Base-by-base conservation (phyloP, 2,329 filamentous ascomycete species). In the Aspergillus pseudonomiae region DNA sequence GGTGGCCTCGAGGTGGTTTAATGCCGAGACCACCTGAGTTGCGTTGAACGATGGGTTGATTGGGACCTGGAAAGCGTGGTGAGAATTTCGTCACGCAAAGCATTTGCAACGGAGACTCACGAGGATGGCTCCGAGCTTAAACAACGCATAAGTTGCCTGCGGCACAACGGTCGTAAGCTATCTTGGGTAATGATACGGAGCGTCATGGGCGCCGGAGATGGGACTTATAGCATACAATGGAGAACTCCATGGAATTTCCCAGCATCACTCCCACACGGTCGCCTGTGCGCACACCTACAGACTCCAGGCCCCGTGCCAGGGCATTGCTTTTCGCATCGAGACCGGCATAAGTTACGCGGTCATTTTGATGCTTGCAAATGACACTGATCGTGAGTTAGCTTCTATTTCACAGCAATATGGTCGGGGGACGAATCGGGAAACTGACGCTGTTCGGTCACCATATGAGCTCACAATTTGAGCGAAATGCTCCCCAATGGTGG, bases 71-170 rank as follows among this genome's bases (percentile, higher is more conserved):
- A 3, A n/a, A 30, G 34, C 2, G 2, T 12, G n/a, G 19, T 65
- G 60, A 67, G 60, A 57, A 12, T 45, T 28, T 48, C 30, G 12
- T 41, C 6, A 12, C n/a, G 26, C 3, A 16, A 2, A 24, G 16
- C 32, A 36, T 45, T 14, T 45, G 34, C 45, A 32, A 52, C 34
- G 3, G 24, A 14, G 16, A 70, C 79, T 65, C 75, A 88, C 94
- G 66, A 98, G 82, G 57, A 98, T 87, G 28, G 92, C 94, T n/a
- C 95, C 95, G 11, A 98, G 85, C 78, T 98, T 98, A 82, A 94
- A 97, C 60, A 95, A 78, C 0, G 94, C 94, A 78, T 98, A 98
- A 6, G 91, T 94, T 24, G 78, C 76, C 84, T 80, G 58, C 48
- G 21, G 28, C 48, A 52, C 41, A 39, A 48, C 28, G 26, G 34